phyloP scores from a whole-genome alignment of 768 basidiomycete species.

The Austroboletus festivus region DNA sequence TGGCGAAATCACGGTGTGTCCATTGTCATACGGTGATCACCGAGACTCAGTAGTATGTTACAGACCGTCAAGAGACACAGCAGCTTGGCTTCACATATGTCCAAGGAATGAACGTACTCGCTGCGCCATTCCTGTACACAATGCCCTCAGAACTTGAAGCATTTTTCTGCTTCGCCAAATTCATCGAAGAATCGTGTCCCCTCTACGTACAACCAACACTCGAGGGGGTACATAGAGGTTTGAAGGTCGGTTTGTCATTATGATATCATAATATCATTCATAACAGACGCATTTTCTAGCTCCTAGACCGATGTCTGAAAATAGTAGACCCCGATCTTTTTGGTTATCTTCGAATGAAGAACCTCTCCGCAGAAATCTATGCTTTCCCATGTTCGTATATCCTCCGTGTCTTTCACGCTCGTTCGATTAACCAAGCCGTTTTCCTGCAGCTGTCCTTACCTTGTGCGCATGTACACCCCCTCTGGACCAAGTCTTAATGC shows the following conservation, averaged over 20 bases:
- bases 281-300: conserved; percentile 41
- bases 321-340: conserved; percentile 89
- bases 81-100: conserved; percentile 92
- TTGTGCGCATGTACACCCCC: conserved; percentile 97
- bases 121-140: conserved; percentile 95
- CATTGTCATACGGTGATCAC: no score
- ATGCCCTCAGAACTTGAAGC: conserved; percentile 99
- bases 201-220: conserved; percentile 96
- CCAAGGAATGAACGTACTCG: conserved; percentile 98
- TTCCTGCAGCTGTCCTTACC: conserved; percentile 75
- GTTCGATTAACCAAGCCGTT: conserved; percentile 2
- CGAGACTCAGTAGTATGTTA: no score
- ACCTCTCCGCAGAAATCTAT: conserved; percentile 93
- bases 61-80: conserved; percentile 76
- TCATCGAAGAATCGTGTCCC: conserved; percentile 93
- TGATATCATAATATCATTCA: neutral
- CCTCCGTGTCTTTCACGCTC: neutral
- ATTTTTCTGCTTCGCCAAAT: conserved; percentile 93
- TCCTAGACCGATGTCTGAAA: conserved; percentile 88
- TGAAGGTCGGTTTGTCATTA: conserved; percentile 59
- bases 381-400: conserved; percentile 86
- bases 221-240: conserved; percentile 90
- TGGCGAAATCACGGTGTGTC: conserved; percentile 85
- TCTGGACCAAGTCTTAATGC: conserved; percentile 85
- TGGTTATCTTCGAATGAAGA: conserved; percentile 78